phyloP scores from a whole-genome alignment of 495 filamentous ascomycete genomes.

The Podospora conica region DNA sequence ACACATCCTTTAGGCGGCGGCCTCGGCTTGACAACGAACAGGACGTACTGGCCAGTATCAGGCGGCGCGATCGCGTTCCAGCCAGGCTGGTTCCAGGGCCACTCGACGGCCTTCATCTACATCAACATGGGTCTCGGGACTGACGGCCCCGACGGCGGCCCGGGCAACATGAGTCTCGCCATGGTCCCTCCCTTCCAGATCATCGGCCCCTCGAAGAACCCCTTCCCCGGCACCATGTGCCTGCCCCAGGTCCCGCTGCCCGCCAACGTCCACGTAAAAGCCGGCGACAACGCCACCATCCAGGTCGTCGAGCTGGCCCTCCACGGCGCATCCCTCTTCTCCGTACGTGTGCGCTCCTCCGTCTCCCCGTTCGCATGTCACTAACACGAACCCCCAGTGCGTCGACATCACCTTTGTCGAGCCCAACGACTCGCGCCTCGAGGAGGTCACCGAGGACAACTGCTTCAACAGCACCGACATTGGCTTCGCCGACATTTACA shows the following conservation, averaged over 20 bases:
- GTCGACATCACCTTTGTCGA: slow-evolving; percentile 79
- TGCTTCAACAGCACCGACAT: slow-evolving; percentile 79
- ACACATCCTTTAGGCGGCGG: slow-evolving; percentile 65
- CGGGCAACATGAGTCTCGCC: slow-evolving; percentile 80
- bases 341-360: slow-evolving; percentile 54
- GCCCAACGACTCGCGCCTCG: slow-evolving; percentile 56
- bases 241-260: slow-evolving; percentile 88
- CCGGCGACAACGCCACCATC: slow-evolving; percentile 88
- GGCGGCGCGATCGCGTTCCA: slow-evolving; percentile 86
- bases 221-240: slow-evolving; percentile 84
- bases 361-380: background rate
- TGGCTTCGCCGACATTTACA: slow-evolving; percentile 69
- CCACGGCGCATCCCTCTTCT: slow-evolving; percentile 86
- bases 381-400: slow-evolving; percentile 52
- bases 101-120: slow-evolving; percentile 78
- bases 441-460: slow-evolving; percentile 66
- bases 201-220: slow-evolving; percentile 69
- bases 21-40: slow-evolving; percentile 68
- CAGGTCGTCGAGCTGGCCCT: slow-evolving; percentile 85
- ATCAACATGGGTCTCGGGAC: slow-evolving; percentile 90
- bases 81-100: slow-evolving; percentile 92
- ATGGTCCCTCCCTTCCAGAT: slow-evolving; percentile 85
- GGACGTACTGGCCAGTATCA: slow-evolving; percentile 82
- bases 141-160: slow-evolving; percentile 47
- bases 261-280: slow-evolving; percentile 58